Percentiles rank a stretch among this genome's conserved stretches.
These are phyloP conservation scores for Cercospora berteroae DNA, from an alignment of 2,329 filamentous ascomycete species.

Conservation along the genomic window DNA sequence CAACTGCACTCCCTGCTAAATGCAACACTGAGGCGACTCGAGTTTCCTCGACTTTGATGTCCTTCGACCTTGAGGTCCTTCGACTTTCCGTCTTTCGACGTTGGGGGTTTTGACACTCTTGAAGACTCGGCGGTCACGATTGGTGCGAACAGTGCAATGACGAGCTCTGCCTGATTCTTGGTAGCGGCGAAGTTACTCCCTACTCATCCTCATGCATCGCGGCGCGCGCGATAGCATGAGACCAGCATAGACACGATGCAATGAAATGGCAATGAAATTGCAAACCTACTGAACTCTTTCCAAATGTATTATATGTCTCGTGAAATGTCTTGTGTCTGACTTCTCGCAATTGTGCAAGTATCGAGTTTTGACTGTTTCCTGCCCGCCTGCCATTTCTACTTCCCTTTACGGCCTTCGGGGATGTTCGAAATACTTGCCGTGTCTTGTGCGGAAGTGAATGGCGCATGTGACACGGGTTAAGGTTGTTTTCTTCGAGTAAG, in stretches of 20 bases:
- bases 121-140: background rate
- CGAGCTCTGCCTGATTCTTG: background rate
- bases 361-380: background rate
- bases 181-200: background rate
- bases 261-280: background rate
- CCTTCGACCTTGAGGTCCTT: background rate
- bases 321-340: background rate
- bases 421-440: background rate
- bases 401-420: background rate
- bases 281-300: background rate
- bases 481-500: background rate
- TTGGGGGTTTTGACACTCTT: background rate
- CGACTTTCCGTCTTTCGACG: background rate
- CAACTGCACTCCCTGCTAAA: slow-evolving; percentile 11
- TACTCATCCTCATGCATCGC: background rate
- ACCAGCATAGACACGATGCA: background rate
- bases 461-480: background rate
- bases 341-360: background rate
- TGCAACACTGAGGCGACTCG: background rate
- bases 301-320: background rate
- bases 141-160: background rate
- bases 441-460: background rate
- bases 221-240: background rate
- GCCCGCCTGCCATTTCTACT: background rate
- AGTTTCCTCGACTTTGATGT: background rate